Base-by-base conservation (phyloP, 73 alveolate species). In the Symbiodinium natans region DNA sequence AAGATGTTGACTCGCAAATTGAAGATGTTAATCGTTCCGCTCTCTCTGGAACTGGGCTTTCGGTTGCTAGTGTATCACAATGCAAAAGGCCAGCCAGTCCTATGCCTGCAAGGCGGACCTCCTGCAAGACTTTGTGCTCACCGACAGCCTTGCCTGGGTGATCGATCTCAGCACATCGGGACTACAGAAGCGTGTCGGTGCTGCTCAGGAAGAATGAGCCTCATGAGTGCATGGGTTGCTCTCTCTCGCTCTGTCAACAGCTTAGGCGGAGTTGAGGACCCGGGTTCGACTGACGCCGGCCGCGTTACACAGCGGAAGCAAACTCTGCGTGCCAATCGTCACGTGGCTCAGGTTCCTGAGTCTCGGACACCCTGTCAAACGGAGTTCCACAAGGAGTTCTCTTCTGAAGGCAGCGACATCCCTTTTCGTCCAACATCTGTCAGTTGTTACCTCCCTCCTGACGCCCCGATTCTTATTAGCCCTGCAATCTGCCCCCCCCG, bases 291-390 rank as follows among this genome's bases (percentile, higher is more conserved):
- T n/a, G n/a, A n/a, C n/a, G n/a, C n/a, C 15, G 84, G 95, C 95
- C 86, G 29, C 15, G 71, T 63, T 25, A 86, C 95, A 88, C 25
- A 88, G 73, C 23, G 95, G 43, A 27, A 80, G 86, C 36, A 88
- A 41, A 27, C 95, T 63, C 19, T 88, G 95, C 1, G 95, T 33
- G 63, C 71, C 71, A 59, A 88, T 56, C 8, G 27, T 73, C 29
- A 88, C 63, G 82, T 88, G 85, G 86, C 86, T 88, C 41, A 88
- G 71, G n/a, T 88, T 88, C 95, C 95, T 88, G 73, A n/a, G 83
- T 23, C 1, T 23, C 42, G n/a, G 4, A 59, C n/a, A 36, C 88
- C 36, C 21, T 10, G 19, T 13, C 19, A 52, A 13, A 52, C 71
- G 19, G 19, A 13, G 19, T 19, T 19, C 10, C 71, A 13, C 71